These are phyloP conservation scores for Trametes hirsuta DNA, from an alignment of 1,284 basidiomycete genomes.

Conservation along the genomic window DNA sequence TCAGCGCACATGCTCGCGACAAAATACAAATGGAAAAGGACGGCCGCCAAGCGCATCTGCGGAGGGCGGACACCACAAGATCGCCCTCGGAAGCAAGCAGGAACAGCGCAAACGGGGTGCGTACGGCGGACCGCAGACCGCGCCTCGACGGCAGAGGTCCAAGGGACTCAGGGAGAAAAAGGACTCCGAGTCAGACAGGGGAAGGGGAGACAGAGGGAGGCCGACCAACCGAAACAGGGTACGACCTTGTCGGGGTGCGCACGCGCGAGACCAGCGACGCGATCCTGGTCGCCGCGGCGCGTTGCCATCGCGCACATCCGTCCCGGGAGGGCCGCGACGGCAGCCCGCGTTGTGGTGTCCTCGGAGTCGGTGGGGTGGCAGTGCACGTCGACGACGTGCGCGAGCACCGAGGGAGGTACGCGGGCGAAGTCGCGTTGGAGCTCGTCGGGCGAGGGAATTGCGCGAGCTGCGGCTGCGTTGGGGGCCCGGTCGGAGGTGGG, in stretches of 20 bases:
- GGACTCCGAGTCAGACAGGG: not conserved
- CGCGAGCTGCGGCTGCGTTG: not conserved
- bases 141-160: too few species aligned
- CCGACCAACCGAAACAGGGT: slow-evolving; percentile 72
- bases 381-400: slow-evolving; percentile 75
- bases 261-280: slow-evolving; percentile 62
- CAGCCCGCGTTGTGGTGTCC: slow-evolving; percentile 49
- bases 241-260: slow-evolving; percentile 65
- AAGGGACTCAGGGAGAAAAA: too few species aligned
- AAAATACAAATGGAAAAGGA: too few species aligned
- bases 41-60: not conserved
- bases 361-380: slow-evolving; percentile 79
- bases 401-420: slow-evolving; percentile 45
- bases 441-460: slow-evolving; percentile 5
- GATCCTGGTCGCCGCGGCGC: slow-evolving; percentile 59
- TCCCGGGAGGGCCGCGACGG: slow-evolving; percentile 48
- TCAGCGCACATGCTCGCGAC: slow-evolving; percentile 3
- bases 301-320: slow-evolving; percentile 79
- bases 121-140: too few species aligned
- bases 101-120: not conserved
- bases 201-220: not conserved
- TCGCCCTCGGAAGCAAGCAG: not conserved
- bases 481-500: not conserved
- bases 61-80: too few species aligned
- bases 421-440: slow-evolving; percentile 11